Conservation (phyloP, 2,329 filamentous ascomycete genomes). For the Aspergillus terreus region DNA sequence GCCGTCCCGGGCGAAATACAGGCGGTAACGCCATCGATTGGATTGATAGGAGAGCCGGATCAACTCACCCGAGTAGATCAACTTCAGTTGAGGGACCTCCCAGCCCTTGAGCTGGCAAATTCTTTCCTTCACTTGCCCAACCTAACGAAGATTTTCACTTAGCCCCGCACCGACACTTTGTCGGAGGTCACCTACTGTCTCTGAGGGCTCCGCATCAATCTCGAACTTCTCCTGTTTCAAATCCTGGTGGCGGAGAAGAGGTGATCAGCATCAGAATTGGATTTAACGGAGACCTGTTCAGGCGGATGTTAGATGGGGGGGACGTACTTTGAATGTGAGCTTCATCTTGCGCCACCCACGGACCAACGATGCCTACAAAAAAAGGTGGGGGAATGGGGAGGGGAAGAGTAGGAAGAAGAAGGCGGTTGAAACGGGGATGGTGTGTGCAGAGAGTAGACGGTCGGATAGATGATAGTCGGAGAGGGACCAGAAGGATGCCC, state of each 20-base stretch:
- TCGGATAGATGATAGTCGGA: constrained; percentile 1
- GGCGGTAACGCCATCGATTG: neutral
- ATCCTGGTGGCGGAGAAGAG: constrained; percentile 57
- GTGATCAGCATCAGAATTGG: neutral
- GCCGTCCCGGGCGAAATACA: neutral
- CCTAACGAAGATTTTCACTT: constrained; percentile 50
- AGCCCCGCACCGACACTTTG: constrained; percentile 31
- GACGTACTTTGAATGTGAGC: constrained; percentile 65
- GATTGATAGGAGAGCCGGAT: neutral
- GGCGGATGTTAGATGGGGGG: constrained; percentile 15
- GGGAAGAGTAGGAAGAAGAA: constrained; percentile 1
- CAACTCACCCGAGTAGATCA: constrained; percentile 89
- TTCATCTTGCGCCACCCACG: constrained; percentile 54
- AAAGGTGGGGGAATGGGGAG: constrained; percentile 12
- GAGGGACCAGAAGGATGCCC: neutral
- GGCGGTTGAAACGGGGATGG: neutral
- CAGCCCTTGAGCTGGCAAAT: constrained; percentile 90
- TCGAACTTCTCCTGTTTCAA: constrained; percentile 98
- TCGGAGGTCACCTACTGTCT: constrained; percentile 64
- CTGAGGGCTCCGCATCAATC: constrained; percentile 88
- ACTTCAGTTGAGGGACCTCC: constrained; percentile 85
- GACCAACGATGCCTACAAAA: constrained; percentile 19
- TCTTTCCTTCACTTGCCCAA: constrained; percentile 87
- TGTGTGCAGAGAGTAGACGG: neutral
- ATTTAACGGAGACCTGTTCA: neutral